Evolutionary conservation across 2,329 filamentous ascomycete species (phyloP).

Genomic region (Cladobotryum protrusum): DNA sequence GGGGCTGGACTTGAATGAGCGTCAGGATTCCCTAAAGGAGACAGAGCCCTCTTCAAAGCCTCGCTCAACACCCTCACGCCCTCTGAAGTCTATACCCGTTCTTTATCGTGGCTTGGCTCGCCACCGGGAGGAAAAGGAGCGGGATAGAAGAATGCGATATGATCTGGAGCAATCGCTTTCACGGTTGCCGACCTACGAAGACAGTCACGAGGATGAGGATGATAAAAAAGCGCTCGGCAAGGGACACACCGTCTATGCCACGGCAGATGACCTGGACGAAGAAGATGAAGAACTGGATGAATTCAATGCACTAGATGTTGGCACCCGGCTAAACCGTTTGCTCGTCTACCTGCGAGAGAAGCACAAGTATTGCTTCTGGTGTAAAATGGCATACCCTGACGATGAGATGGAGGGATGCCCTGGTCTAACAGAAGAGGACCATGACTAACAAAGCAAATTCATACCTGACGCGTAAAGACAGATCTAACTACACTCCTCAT

Average conservation of each 20-base stretch:
- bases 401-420: constrained; percentile 79
- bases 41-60: constrained; percentile 22
- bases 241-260: constrained; percentile 46
- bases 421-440: constrained; percentile 78
- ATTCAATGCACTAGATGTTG: constrained; percentile 64
- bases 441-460: constrained; percentile 36
- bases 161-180: constrained; percentile 61
- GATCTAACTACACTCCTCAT: neutral
- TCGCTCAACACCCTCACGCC: constrained; percentile 38
- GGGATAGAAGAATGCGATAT: constrained; percentile 57
- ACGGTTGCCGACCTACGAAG: constrained; percentile 60
- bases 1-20: constrained; percentile 5
- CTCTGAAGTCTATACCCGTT: constrained; percentile 64
- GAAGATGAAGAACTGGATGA: constrained; percentile 75
- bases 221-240: constrained; percentile 64
- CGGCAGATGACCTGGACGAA: constrained; percentile 66
- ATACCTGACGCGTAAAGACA: neutral
- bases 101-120: constrained; percentile 73
- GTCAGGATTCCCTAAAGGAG: constrained; percentile 13
- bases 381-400: constrained; percentile 76
- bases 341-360: constrained; percentile 63
- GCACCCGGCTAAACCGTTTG: constrained; percentile 60
- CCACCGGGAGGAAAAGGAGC: constrained; percentile 62
- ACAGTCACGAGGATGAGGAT: constrained; percentile 64
- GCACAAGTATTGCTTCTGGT: constrained; percentile 92